Evolutionary conservation across 164 flowering plant genomes (phyloP), one percentile per base, ranked within the genome.

Genomic region (Annona cherimola): DNA sequence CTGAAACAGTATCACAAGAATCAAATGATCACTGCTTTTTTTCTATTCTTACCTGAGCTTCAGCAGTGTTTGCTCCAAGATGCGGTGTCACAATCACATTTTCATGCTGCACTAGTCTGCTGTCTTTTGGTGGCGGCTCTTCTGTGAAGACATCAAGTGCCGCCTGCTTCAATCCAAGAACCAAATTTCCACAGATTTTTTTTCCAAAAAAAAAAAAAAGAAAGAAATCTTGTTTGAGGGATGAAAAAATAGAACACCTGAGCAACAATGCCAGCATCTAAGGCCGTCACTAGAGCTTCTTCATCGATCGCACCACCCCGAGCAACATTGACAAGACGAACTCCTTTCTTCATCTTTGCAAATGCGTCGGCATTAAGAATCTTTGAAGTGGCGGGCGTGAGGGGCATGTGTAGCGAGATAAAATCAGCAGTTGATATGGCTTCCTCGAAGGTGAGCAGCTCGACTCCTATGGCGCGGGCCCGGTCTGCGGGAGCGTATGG

Each of bases 251-350:
- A 54, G 76, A 7, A 66, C 66, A 91, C 97, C 95, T 90, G 95
- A 68, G 97, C 87, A 78, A 92, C 91, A 46, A 75, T 76, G 67
- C 96, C 97, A 63, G 75, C 75, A 71, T 92, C 91, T 68, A 90
- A 86, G 9, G 97, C 97, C 75, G 90, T 83, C 12, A 92, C 79
- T 45, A 92, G 72, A 12, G 97, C 96, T 69, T 92, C 94, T 81
- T 92, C 97, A 77, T 92, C 96, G n/a, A 92, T 87, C 14, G 89
- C 92, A 43, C 94, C 97, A 71, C 97, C 97, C n/a, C 96, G 78
- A 45, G 97, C 97, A 65, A 92, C 97, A 81, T 92, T 92, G 61
- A 90, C 77, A 59, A 92, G 82, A 43, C 94, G 87, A 14, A 85
- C 92, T 44, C 94, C 97, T 60, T 82, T 89, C 81, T 90, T 92